Conservation (phyloP, 2,329 filamentous ascomycete species). For the Colletotrichum chlorophyti region DNA sequence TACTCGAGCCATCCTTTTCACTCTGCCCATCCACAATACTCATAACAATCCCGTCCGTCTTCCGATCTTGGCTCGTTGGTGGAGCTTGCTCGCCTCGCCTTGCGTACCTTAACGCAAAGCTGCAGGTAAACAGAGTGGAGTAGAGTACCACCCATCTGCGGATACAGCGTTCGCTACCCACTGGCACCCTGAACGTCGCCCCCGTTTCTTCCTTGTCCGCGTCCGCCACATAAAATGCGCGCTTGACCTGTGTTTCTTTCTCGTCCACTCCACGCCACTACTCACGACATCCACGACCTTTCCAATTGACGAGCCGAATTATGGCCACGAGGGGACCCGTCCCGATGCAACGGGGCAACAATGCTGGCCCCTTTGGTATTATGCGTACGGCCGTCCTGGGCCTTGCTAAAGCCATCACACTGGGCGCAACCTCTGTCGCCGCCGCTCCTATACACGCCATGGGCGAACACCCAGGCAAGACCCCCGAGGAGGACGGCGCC, state of each 20-base stretch:
- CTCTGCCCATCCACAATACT: slow-evolving; percentile 1
- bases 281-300: slow-evolving; percentile 2
- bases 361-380: slow-evolving; percentile 43
- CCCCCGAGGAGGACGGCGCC: slow-evolving; percentile 63
- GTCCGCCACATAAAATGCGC: slow-evolving; percentile 29
- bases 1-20: too few species aligned
- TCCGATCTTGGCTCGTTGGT: slow-evolving; percentile 25
- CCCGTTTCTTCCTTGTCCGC: slow-evolving; percentile 24
- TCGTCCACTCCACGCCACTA: slow-evolving; percentile 5
- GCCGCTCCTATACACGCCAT: slow-evolving; percentile 50
- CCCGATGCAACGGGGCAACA: slow-evolving; percentile 23
- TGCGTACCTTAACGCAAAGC: slow-evolving; percentile 20
- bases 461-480: slow-evolving; percentile 49
- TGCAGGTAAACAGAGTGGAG: slow-evolving; percentile 29
- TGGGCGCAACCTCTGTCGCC: slow-evolving; percentile 55
- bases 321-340: slow-evolving; percentile 27
- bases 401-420: slow-evolving; percentile 57
- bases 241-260: slow-evolving; percentile 21
- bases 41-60: slow-evolving; percentile 14
- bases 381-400: slow-evolving; percentile 58
- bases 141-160: too few species aligned
- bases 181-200: slow-evolving; percentile 8
- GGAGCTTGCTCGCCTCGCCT: slow-evolving; percentile 24
- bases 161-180: too few species aligned
- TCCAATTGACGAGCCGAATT: slow-evolving; percentile 20